These are phyloP conservation scores for Aspergillus ochraceoroseus DNA, from an alignment of 2,329 filamentous ascomycete genomes.

Conservation along the genomic window DNA sequence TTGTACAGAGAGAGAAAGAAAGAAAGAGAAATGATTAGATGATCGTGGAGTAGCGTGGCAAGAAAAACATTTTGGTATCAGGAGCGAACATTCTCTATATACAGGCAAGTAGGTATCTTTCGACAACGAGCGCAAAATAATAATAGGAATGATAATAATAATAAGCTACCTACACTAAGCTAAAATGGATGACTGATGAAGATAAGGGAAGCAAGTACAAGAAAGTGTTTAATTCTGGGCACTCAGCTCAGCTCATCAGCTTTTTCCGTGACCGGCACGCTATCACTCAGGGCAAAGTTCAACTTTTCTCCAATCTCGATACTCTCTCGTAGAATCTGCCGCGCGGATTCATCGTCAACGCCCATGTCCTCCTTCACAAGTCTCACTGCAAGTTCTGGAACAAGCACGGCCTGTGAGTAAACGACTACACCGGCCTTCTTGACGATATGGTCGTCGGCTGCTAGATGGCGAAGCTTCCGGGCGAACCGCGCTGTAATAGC, in stretches of 20 bases:
- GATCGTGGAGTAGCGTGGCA: too few relatives aligned
- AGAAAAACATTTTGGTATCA: too few relatives aligned
- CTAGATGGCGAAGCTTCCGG: constrained; percentile 55
- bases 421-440: constrained; percentile 61
- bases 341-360: constrained; percentile 45
- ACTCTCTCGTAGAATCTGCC: constrained; percentile 61
- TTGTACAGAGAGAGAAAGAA: too few relatives aligned
- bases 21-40: too few relatives aligned
- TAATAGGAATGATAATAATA: background rate
- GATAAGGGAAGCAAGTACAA: too few relatives aligned
- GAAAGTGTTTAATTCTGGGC: too few relatives aligned
- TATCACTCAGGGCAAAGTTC: constrained; percentile 60
- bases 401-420: constrained; percentile 69
- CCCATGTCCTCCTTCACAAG: constrained; percentile 58
- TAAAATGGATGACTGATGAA: too few relatives aligned
- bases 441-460: constrained; percentile 61
- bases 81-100: too few relatives aligned
- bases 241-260: background rate
- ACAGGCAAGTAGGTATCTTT: too few relatives aligned
- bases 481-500: constrained; percentile 60
- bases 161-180: background rate
- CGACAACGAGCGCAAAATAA: too few relatives aligned
- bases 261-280: constrained; percentile 36
- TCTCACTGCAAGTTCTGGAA: constrained; percentile 61
- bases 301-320: constrained; percentile 62